Evolutionary conservation across 768 basidiomycete genomes (phyloP).

Genomic region (Lactarius deliciosus): DNA sequence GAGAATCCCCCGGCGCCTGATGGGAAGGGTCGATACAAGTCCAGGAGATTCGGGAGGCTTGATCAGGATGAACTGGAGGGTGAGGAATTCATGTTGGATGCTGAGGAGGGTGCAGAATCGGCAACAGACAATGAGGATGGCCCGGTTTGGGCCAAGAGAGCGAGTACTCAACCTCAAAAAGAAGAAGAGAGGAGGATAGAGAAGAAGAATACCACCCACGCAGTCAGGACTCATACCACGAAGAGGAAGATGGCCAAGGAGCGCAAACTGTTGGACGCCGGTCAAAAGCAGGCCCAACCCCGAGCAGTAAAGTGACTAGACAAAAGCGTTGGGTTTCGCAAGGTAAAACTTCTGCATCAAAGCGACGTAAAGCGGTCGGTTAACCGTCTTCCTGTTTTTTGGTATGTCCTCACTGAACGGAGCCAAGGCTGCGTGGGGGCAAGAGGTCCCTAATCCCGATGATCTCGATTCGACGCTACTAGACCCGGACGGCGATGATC

Average conservation of each 20-base stretch:
- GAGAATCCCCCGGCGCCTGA: constrained; percentile 16
- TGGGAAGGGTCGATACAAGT: constrained; percentile 24
- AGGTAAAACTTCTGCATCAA: not conserved
- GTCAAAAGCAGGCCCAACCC: not conserved
- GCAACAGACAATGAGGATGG: constrained; percentile 12
- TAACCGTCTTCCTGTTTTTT: no score
- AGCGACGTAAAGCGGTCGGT: constrained; percentile 13
- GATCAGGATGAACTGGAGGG: not conserved
- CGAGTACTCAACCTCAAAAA: constrained; percentile 6
- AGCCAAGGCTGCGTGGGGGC: not conserved
- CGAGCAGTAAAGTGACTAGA: not conserved
- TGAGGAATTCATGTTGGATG: not conserved
- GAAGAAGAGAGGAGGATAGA: constrained; percentile 22
- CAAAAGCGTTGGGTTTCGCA: not conserved
- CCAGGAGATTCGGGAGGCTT: constrained; percentile 12
- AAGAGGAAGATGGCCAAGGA: constrained; percentile 5
- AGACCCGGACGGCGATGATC: not conserved
- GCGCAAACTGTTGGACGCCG: not conserved
- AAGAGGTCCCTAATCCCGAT: not conserved
- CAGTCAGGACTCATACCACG: not conserved
- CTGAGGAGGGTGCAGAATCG: not conserved
- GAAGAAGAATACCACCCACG: not conserved
- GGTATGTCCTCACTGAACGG: not conserved
- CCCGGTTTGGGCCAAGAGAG: constrained; percentile 3
- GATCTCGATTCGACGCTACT: constrained; percentile 5